Conservation (phyloP, 495 filamentous ascomycete species). For the Sabuloglossum arenarium region DNA sequence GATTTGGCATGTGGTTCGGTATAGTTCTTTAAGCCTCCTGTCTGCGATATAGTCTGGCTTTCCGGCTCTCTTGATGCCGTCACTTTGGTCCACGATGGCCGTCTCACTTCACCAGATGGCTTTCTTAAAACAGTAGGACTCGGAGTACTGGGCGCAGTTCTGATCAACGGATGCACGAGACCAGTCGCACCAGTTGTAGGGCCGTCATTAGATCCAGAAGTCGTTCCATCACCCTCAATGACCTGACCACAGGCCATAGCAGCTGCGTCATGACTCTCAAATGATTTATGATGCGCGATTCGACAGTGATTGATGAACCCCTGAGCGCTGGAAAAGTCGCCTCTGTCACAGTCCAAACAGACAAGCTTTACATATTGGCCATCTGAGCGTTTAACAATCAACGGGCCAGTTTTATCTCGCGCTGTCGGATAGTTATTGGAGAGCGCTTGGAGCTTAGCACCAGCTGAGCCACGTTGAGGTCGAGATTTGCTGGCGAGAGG, state of each 20-base stretch:
- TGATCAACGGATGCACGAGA: conserved; percentile 49
- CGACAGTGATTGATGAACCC: conserved; percentile 98
- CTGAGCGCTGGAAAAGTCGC: conserved; percentile 85
- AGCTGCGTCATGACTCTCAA: conserved; percentile 84
- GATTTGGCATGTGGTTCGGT: background rate
- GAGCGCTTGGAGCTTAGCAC: conserved; percentile 47
- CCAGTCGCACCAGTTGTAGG: conserved; percentile 22
- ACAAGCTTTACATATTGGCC: conserved; percentile 52
- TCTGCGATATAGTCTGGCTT: background rate
- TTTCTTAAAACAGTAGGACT: background rate
- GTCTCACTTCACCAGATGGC: no score
- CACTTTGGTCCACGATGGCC: background rate
- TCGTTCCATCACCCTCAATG: conserved; percentile 43
- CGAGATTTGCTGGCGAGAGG: conserved; percentile 37
- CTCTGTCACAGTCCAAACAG: conserved; percentile 70
- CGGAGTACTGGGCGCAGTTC: conserved; percentile 31
- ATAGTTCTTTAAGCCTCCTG: background rate
- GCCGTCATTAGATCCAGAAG: conserved; percentile 11
- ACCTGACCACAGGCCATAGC: conserved; percentile 72
- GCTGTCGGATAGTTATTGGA: conserved; percentile 47
- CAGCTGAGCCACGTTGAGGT: conserved; percentile 32
- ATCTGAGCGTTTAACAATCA: conserved; percentile 39
- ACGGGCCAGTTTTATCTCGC: conserved; percentile 43
- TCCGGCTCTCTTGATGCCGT: background rate
- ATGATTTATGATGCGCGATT: conserved; percentile 78